A percentile compares a stretch with the other conserved stretches of the same genome.
Conservation (phyloP, 148 eudicot genomes). For the Cornus florida region DNA sequence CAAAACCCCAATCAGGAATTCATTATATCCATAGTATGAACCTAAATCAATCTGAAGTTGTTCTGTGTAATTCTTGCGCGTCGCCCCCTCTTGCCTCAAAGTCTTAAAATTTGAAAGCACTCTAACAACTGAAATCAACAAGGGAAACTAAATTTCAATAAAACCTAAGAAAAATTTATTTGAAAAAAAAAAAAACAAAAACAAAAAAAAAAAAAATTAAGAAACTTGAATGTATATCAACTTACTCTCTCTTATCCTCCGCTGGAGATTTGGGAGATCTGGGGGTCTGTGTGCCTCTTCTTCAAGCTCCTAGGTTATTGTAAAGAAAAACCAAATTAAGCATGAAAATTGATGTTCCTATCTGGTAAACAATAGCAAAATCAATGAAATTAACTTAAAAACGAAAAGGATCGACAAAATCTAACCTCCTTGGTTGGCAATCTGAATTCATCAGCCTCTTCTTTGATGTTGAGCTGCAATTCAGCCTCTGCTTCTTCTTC, state of each 20-base stretch:
- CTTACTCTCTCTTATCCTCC: constrained; percentile 93
- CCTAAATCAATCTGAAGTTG: constrained; percentile 73
- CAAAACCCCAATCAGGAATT: constrained; percentile 69
- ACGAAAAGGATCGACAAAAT: neutral
- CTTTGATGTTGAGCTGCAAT: constrained; percentile 53
- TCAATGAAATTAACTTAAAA: neutral
- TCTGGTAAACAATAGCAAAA: neutral
- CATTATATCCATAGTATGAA: constrained; percentile 91
- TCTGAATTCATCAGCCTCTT: constrained; percentile 64
- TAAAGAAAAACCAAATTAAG: neutral
- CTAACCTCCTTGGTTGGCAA: constrained; percentile 69
- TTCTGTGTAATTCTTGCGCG: constrained; percentile 72
- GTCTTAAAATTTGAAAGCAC: constrained; percentile 72
- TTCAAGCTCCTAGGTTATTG: constrained; percentile 62
- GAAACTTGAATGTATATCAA: constrained; percentile 3
- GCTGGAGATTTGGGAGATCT: constrained; percentile 69
- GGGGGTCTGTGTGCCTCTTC: constrained; percentile 83
- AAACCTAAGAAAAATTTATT: neutral
- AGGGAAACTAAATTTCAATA: neutral
- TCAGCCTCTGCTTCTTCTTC: constrained; percentile 60
- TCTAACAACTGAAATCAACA: constrained; percentile 48
- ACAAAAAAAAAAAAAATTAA: neutral
- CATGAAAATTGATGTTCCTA: neutral
- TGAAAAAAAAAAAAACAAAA: neutral
- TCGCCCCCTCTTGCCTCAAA: constrained; percentile 62